Evolutionary conservation across 371 early-diverging fungal species (phyloP).

Genomic region (Zychaea mexicana): DNA sequence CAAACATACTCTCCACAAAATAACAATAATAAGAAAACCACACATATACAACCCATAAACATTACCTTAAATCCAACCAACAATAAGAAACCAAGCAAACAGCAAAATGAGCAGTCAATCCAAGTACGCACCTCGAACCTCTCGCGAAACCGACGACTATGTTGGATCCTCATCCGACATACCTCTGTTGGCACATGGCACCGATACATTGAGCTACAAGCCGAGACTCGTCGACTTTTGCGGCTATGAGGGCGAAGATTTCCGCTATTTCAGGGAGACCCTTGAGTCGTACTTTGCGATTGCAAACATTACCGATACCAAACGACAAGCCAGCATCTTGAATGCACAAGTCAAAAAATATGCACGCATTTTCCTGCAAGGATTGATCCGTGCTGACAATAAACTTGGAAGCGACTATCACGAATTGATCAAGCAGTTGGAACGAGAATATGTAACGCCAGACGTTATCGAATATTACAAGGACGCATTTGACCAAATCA

Average conservation of each 20-base stretch:
- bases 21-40: too few relatives aligned
- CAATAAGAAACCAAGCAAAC: too few relatives aligned
- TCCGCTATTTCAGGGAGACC: conserved; percentile 7
- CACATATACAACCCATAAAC: too few relatives aligned
- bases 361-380: neutral
- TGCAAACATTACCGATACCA: neutral
- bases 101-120: too few relatives aligned
- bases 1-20: too few relatives aligned
- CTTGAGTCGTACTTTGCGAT: conserved; percentile 13
- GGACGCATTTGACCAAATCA: conserved; percentile 7
- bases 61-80: too few relatives aligned
- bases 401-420: neutral
- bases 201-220: neutral
- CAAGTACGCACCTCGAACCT: too few relatives aligned
- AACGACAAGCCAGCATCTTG: conserved; percentile 2
- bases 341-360: conserved; percentile 5
- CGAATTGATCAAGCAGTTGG: conserved; percentile 1
- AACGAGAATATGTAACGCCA: conserved; percentile 8
- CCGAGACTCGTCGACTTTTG: conserved; percentile 3
- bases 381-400: neutral
- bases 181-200: conserved; percentile 4
- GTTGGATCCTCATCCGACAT: too few relatives aligned
- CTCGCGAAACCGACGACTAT: too few relatives aligned
- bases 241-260: conserved; percentile 18
- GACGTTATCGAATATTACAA: conserved; percentile 6